Conservation (phyloP, 805 yeast species). For the Priceomyces castillae region DNA sequence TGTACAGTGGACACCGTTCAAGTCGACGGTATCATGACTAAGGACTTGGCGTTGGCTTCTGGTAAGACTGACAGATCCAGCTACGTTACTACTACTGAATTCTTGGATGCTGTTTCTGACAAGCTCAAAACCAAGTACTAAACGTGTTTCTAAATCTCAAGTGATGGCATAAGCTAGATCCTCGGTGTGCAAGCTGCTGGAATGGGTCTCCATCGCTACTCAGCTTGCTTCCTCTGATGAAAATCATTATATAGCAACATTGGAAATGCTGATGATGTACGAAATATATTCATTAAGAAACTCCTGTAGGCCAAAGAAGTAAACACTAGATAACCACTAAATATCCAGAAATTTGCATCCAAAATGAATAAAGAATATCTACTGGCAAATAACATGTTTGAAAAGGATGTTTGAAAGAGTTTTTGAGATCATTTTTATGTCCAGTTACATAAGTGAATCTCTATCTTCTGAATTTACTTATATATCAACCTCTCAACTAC, state of each 20-base stretch:
- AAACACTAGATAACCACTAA: no score
- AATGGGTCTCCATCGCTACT: no score
- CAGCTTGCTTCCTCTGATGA: no score
- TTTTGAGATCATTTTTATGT: no score
- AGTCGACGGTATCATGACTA: slow-evolving; percentile 75
- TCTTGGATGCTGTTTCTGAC: slow-evolving; percentile 71
- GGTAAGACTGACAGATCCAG: slow-evolving; percentile 59
- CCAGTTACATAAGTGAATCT: no score
- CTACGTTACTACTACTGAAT: slow-evolving; percentile 73
- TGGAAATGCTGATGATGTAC: slow-evolving; percentile 2
- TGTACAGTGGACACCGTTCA: slow-evolving; percentile 73
- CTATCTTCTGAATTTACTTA: no score
- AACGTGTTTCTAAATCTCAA: not conserved
- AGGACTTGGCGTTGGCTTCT: slow-evolving; percentile 73
- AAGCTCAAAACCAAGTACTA: slow-evolving; percentile 36
- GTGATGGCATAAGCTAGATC: not conserved
- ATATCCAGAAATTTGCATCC: no score
- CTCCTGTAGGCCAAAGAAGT: not conserved
- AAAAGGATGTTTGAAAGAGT: no score
- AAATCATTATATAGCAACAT: not conserved
- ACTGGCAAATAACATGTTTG: no score
- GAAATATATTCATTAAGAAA: not conserved
- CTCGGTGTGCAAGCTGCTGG: not conserved
- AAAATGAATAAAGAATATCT: no score
- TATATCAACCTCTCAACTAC: no score